Conservation (phyloP, 1,139 yeast genomes). For the Maudiozyma humilis region DNA sequence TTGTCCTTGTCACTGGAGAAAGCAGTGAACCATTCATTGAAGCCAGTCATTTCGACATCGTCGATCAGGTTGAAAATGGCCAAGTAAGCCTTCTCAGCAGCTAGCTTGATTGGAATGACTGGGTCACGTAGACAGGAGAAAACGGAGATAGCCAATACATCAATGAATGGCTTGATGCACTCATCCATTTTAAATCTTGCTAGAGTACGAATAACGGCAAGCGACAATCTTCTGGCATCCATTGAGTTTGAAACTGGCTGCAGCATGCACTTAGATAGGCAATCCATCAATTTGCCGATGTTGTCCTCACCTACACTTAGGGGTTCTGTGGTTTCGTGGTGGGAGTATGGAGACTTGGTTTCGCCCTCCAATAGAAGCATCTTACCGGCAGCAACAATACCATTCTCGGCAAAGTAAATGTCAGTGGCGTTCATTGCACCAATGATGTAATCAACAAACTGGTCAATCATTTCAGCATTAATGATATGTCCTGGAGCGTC, state of each 20-base stretch:
- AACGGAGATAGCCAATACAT: conserved; percentile 59
- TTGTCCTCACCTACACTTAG: conserved; percentile 37
- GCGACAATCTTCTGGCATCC: conserved; percentile 75
- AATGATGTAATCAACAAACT: conserved; percentile 43
- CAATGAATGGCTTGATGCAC: conserved; percentile 45
- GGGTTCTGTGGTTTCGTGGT: conserved; percentile 22
- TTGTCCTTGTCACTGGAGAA: conserved; percentile 25
- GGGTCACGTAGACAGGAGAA: conserved; percentile 80
- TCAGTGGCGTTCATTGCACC: conserved; percentile 40
- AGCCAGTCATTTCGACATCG: conserved; percentile 49
- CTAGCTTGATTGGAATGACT: conserved; percentile 82
- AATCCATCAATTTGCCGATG: conserved; percentile 36
- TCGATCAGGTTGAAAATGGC: conserved; percentile 66
- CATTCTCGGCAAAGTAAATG: conserved; percentile 65
- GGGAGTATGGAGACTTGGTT: conserved; percentile 36
- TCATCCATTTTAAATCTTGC: conserved; percentile 51
- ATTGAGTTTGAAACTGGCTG: conserved; percentile 54
- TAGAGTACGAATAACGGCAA: conserved; percentile 69
- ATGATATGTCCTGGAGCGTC: conserved; percentile 62
- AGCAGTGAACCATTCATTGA: conserved; percentile 51
- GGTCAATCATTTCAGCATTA: conserved; percentile 41
- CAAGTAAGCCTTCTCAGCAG: conserved; percentile 86
- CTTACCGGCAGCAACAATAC: conserved; percentile 80
- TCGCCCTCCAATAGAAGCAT: conserved; percentile 47
- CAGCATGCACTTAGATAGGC: conserved; percentile 43